phyloP scores from a whole-genome alignment of 2,329 filamentous ascomycete species.

The Talaromyces marneffei region DNA sequence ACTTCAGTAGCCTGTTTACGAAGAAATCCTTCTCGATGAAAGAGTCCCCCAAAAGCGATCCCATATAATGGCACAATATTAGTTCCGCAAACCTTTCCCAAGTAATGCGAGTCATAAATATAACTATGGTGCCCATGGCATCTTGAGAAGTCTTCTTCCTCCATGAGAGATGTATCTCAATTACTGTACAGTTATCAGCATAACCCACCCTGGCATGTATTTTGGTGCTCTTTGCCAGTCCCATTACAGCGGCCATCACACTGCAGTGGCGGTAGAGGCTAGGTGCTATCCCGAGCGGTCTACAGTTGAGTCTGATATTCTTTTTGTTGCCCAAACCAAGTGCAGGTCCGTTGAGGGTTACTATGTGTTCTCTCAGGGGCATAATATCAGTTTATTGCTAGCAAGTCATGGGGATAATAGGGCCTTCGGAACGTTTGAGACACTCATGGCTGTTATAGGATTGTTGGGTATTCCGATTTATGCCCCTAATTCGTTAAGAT shows the following conservation, averaged over 20 bases:
- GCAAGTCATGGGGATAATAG: too few species aligned
- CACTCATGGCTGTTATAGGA: too few species aligned
- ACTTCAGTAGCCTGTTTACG: not conserved
- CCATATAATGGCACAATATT: not conserved
- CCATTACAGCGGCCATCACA: conserved; percentile 39
- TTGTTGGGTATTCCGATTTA: too few species aligned
- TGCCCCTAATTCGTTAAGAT: too few species aligned
- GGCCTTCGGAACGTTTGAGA: too few species aligned
- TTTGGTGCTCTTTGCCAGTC: conserved; percentile 37
- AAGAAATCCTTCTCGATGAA: not conserved
- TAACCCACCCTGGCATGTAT: conserved; percentile 36
- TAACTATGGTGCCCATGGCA: too few species aligned
- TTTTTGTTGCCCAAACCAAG: too few species aligned
- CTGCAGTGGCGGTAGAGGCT: conserved; percentile 42
- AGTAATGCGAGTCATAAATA: too few species aligned
- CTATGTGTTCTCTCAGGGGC: too few species aligned
- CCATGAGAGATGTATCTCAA: conserved; percentile 37
- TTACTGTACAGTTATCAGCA: conserved; percentile 39
- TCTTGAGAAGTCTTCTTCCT: conserved; percentile 41
- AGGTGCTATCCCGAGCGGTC: conserved; percentile 31
- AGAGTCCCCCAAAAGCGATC: not conserved
- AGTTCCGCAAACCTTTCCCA: not conserved
- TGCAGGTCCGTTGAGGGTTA: too few species aligned
- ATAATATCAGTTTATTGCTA: too few species aligned
- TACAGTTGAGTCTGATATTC: conserved; percentile 31